Conservation (phyloP, 2,329 filamentous ascomycete species). For the Penicillium sp. region DNA sequence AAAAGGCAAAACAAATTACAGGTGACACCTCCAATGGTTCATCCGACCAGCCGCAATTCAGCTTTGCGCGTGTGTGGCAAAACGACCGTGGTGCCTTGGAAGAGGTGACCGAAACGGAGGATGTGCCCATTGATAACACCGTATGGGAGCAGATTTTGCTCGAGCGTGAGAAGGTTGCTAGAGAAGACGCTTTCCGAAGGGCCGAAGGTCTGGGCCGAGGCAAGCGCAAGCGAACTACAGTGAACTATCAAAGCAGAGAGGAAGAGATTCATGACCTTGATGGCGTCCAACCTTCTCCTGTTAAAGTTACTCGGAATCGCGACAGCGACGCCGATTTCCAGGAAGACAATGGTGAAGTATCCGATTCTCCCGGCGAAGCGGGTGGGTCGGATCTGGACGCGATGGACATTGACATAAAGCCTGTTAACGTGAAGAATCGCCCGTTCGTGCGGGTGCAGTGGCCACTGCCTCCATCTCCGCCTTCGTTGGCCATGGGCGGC, state of each 20-base stretch:
- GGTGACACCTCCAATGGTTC: not conserved
- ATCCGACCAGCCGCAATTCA: constrained; percentile 77
- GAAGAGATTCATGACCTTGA: constrained; percentile 19
- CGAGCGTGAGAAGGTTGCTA: constrained; percentile 77
- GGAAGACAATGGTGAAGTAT: constrained; percentile 33
- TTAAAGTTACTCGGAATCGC: constrained; percentile 23
- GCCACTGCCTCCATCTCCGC: constrained; percentile 12
- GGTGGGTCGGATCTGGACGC: constrained; percentile 25
- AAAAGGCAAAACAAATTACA: constrained; percentile 69
- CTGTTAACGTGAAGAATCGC: constrained; percentile 31
- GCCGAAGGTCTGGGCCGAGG: constrained; percentile 83
- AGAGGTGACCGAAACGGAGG: constrained; percentile 58
- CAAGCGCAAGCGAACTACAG: constrained; percentile 69
- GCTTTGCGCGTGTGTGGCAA: constrained; percentile 88
- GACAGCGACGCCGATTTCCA: constrained; percentile 40
- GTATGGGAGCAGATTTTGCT: constrained; percentile 91
- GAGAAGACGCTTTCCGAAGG: constrained; percentile 69
- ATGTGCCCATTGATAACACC: constrained; percentile 62
- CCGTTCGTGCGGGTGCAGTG: constrained; percentile 44
- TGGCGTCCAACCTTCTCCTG: constrained; percentile 21
- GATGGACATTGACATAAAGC: constrained; percentile 13
- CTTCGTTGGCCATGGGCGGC: constrained; percentile 7
- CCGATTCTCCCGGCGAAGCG: constrained; percentile 23
- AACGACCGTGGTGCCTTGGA: constrained; percentile 74
- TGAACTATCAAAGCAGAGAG: constrained; percentile 31